Base-by-base conservation (phyloP, 345 rosid genomes). In the Euphorbia peplus region DNA sequence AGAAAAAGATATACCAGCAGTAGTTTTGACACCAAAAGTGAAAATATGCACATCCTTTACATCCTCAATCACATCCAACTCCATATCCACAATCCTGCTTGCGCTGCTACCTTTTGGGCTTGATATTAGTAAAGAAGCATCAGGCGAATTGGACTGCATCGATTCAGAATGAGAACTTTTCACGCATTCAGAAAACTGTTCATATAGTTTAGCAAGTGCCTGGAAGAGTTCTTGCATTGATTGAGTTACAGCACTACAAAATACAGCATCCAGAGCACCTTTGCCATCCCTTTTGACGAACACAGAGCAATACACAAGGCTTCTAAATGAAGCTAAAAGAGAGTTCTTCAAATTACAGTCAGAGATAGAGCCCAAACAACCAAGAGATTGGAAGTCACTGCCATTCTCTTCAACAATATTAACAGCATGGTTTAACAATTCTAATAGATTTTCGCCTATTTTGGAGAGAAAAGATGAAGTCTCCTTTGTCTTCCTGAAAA, bases 41-140 rank as follows among this genome's bases (percentile, higher is more conserved):
- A 81, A 63, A 47, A 83, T 74, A 75, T 86, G 87, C 14, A 81
- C 72, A 79, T 85, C 88, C 68, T 82, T 83, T 14, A 70, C 58
- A 73, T 84, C 91, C 69, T 80, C 89, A 75, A 73, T 73, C 67
- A 76, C 76, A 85, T 93, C 97, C 61, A 93, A 81, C 64, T 93
- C 97, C 87, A 89, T 75, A 61, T 90, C 97, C 84, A 89, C 57
- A 78, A 87, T 87, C 72, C 89, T 85, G 73, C 81, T 81, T 67
- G 39, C 71, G 64, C 60, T 66, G 35, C 70, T 70, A 76, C 47
- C 70, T 12, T 39, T 51, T 5, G 25, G 67, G 68, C 65, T 50
- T 37, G 80, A 76, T 66, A 72, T 70, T 77, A 75, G 78, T 37
- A 68, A 60, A n/a, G 74, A 74, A 76, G 81, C 79, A 65, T 72